These are phyloP conservation scores for Pythium plurisporium DNA, from an alignment of 352 stramenopile genomes.

Conservation along the genomic window DNA sequence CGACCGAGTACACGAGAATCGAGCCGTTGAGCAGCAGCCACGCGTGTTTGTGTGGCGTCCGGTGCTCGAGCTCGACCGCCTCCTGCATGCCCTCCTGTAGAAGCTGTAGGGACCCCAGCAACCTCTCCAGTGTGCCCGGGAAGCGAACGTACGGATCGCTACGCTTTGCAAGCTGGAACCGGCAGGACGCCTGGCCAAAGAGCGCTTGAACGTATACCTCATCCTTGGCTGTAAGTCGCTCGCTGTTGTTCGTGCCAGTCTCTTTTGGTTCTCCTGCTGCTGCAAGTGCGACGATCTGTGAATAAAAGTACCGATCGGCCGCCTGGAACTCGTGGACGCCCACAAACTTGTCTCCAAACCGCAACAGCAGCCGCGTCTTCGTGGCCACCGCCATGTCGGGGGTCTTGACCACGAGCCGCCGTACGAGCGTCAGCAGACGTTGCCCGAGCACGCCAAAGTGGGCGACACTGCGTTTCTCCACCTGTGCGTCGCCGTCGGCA, in stretches of 20 bases:
- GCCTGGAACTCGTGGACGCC: constrained; percentile 39
- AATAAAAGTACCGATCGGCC: constrained; percentile 50
- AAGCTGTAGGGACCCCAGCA: constrained; percentile 30
- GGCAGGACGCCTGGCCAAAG: constrained; percentile 43
- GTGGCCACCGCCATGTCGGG: constrained; percentile 30
- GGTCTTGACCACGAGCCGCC: constrained; percentile 27
- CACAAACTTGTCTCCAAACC: constrained; percentile 49
- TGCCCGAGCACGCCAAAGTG: constrained; percentile 41
- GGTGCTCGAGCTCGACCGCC: constrained; percentile 32
- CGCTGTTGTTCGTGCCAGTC: background rate
- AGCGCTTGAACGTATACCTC: constrained; percentile 33
- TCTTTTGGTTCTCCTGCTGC: background rate
- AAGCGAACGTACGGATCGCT: constrained; percentile 35
- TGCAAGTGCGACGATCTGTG: constrained; percentile 22
- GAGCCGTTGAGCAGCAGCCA: constrained; percentile 72
- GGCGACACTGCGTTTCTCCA: constrained; percentile 24
- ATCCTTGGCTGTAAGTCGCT: background rate
- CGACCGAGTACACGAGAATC: constrained; percentile 49
- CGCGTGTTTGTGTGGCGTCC: constrained; percentile 27
- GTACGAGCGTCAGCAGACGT: constrained; percentile 34
- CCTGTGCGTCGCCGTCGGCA: constrained; percentile 9
- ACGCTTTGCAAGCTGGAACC: constrained; percentile 32
- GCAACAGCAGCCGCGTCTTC: constrained; percentile 40
- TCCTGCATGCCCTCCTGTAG: constrained; percentile 44
- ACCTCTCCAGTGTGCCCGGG: constrained; percentile 46